Base-by-base conservation (phyloP, 169 alveolate genomes). In the Plasmodium berghei region DNA sequence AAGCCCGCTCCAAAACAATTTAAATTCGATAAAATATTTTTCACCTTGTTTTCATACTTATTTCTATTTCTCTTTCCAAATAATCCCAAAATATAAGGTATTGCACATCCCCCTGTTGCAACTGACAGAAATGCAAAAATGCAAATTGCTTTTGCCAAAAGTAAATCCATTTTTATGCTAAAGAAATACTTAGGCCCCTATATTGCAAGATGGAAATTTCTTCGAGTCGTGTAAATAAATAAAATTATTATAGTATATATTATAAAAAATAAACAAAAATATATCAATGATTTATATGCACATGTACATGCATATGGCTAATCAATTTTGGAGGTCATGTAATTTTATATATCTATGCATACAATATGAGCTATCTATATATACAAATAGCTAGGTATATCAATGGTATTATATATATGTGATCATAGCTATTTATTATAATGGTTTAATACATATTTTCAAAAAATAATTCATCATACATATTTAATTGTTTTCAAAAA, bases 1-100 rank as follows among this genome's bases (percentile, higher is more conserved):
- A 80, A 80, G 0, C 90, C 90, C 1, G 90, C 66, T n/a, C 90
- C 90, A 61, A 80, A 80, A 58, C 90, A 80, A 18, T 80, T 80
- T 28, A 80, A 52, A 2, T 66, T 80, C 2, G 90, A 64, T 1
- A 80, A 72, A 3, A 80, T 67, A 5, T 61, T 61, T 45, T 80
- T 80, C 10, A 80, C 46, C 20, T 24, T 66, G 10, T 54, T 34
- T 16, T 80, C 80, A 55, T 80, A 40, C 24, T 66, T 58, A 12
- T 42, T 49, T 26, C 69, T 67, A 12, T 80, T 26, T 12, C 22
- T 80, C 12, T 80, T 54, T 46, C 80, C 80, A 10, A 45, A 72
- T 14, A 67, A 26, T 4, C 83, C 90, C 24, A 80, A 54, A 1
- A 80, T 48, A 61, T 80, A 67, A 0, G 90, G 90, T 45, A 80